Base-by-base conservation (phyloP, 805 yeast genomes). In the Starmerella bombicola region DNA sequence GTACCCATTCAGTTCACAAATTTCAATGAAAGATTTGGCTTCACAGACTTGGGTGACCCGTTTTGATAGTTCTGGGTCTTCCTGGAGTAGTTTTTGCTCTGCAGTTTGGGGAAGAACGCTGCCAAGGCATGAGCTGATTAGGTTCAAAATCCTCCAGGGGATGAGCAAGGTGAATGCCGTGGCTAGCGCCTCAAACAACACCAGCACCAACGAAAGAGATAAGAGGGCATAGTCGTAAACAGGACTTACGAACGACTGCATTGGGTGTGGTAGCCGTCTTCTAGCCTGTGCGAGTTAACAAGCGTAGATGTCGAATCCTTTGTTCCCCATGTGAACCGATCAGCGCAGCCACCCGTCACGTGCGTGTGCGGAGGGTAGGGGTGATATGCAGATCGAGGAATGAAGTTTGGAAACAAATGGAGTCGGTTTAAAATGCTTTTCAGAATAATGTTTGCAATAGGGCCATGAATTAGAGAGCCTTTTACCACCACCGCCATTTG, bases 1-100 rank as follows among this genome's bases (percentile, higher is more conserved):
- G 52, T 80, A 81, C 1, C 85, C 88, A 55, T 76, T 81, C 1
- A 79, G 46, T 1, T 52, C 60, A 43, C 85, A 79, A 65, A 86
- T 74, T 35, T 77, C 77, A 37, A 70, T 72, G 45, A 86, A 74
- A 20, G 49, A 35, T 4, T 26, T 17, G 12, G 55, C 54, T 6
- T 41, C 38, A 29, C 43, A 37, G 2, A 51, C 33, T 4, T 17
- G n/a, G 10, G 28, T 35, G 18, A 49, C 48, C 5, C 28, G 35
- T 12, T 15, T 20, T 13, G 23, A 8, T 10, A 42, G 44, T n/a
- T 10, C 24, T 8, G 38, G 24, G 33, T 49, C 42, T 10, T 33
- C 37, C 5, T 30, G 42, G 8, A 46, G 35, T n/a, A 28, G 33
- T 15, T n/a, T 30, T 30, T 46, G 42, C 21, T 41, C 51, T 3